Base-by-base conservation (phyloP, 192 early-diverging fungal species). In the Backusella parvicylindrica region DNA sequence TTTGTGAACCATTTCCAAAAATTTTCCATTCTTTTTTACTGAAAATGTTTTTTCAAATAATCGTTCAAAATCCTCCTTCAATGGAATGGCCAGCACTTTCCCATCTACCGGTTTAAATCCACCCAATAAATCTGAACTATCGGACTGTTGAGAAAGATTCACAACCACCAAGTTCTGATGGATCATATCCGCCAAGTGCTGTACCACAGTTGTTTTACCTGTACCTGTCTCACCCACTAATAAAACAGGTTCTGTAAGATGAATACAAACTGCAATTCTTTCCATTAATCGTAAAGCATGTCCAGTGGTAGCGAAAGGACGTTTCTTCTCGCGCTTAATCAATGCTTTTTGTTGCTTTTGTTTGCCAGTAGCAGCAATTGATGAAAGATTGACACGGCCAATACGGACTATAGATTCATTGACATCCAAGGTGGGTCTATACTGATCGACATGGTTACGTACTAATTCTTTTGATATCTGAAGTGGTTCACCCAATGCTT, bases 161-260 rank as follows among this genome's bases (percentile, higher is more conserved):
- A 99, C 91, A n/a, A 98, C 97, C 3, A 89, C 82, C 40, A 99
- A 88, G 50, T 89, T 85, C 5, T 90, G 89, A 76, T 90, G 78
- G 47, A 93, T 82, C 70, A 96, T 79, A 30, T 89, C 83, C 8
- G 98, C 96, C 30, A 99, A 86, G 50, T 94, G 90, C 83, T 99
- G 98, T 16, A 99, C 92, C 7, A 95, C 91, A 0, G 97, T 96
- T 0, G 98, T 99, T 85, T 99, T 99, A 66, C 98, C 98, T 7
- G 96, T 96, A 68, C 98, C 98, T 0, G 98, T 99, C 77, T 99
- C 98, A 65, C 98, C 98, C 4, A 97, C 92, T 15, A 99, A 85
- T 32, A 99, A 80, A 0, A 95, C 89, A 13, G 97, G 95, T 76
- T 98, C 96, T 26, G 86, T 87, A 72, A 95, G 83, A 67, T 87